These are phyloP conservation scores for Penicillium flavigenum DNA, from an alignment of 495 filamentous ascomycete genomes.

Conservation along the genomic window DNA sequence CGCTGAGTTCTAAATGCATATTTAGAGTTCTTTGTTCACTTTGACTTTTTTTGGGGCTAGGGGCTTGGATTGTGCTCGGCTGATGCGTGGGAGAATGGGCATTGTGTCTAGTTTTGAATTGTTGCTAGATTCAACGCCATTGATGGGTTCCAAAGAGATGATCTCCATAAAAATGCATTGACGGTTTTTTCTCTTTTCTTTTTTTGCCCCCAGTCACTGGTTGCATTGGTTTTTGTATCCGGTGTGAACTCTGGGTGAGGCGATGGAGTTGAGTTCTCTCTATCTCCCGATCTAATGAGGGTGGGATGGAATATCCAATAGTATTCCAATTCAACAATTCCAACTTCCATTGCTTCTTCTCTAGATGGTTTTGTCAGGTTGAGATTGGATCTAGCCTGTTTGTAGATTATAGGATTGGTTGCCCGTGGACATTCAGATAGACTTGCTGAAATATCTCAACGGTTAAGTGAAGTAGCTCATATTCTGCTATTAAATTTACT, in stretches of 20 bases:
- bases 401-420: slow-evolving; percentile 1
- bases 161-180: slow-evolving; percentile 36
- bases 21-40: slow-evolving; percentile 22
- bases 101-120: slow-evolving; percentile 33
- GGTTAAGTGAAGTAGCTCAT: not conserved
- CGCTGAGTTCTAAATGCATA: slow-evolving; percentile 68
- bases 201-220: slow-evolving; percentile 28
- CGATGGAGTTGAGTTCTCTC: slow-evolving; percentile 28
- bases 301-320: slow-evolving; percentile 37
- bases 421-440: not conserved
- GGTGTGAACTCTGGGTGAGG: slow-evolving; percentile 18
- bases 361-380: not conserved
- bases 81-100: slow-evolving; percentile 25
- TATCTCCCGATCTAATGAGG: slow-evolving; percentile 28
- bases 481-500: not conserved
- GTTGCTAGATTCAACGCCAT: slow-evolving; percentile 36
- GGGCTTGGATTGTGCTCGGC: slow-evolving; percentile 22
- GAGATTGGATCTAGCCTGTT: not conserved
- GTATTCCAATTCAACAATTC: slow-evolving; percentile 34
- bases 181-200: slow-evolving; percentile 35
- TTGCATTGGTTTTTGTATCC: slow-evolving; percentile 9
- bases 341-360: slow-evolving; percentile 15
- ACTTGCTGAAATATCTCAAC: not conserved
- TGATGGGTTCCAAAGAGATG: slow-evolving; percentile 30
- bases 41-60: slow-evolving; percentile 15